Conservation (phyloP, 306 rosid species). For the Sophora flavescens region DNA sequence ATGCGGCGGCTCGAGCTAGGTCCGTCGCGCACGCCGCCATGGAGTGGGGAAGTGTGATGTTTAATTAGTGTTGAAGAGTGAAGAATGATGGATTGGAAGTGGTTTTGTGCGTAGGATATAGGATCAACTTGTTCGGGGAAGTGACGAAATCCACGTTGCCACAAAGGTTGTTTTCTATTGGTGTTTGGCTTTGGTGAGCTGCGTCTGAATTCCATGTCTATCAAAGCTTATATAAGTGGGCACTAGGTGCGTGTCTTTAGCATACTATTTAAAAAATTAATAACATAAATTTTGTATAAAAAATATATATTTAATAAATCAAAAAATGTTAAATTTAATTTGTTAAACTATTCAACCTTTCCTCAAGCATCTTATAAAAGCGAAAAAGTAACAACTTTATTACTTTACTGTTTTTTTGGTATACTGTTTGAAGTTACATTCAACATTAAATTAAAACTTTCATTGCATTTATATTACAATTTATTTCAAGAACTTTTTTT, state of each 20-base stretch:
- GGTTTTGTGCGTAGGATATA: background rate
- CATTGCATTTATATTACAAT: too few relatives aligned
- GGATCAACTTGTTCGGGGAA: background rate
- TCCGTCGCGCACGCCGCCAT: conserved; percentile 53
- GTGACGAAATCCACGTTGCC: conserved; percentile 17
- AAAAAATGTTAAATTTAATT: too few relatives aligned
- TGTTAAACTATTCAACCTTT: too few relatives aligned
- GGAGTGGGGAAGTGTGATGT: background rate
- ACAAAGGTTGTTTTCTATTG: background rate
- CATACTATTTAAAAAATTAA: too few relatives aligned
- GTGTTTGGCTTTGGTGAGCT: background rate
- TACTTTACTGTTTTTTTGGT: too few relatives aligned
- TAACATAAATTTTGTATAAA: too few relatives aligned
- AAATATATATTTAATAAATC: too few relatives aligned
- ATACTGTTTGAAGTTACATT: too few relatives aligned
- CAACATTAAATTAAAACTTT: too few relatives aligned
- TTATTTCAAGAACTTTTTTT: too few relatives aligned
- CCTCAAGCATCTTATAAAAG: too few relatives aligned
- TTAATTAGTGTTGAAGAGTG: background rate
- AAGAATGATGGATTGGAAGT: background rate
- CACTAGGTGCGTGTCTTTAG: background rate
- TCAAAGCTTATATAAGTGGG: background rate
- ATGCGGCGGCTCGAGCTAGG: conserved; percentile 50
- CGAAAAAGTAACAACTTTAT: too few relatives aligned
- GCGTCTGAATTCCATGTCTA: conserved; percentile 43